Conservation (phyloP, 441 rosid genomes). For the Geranium incanum region DNA sequence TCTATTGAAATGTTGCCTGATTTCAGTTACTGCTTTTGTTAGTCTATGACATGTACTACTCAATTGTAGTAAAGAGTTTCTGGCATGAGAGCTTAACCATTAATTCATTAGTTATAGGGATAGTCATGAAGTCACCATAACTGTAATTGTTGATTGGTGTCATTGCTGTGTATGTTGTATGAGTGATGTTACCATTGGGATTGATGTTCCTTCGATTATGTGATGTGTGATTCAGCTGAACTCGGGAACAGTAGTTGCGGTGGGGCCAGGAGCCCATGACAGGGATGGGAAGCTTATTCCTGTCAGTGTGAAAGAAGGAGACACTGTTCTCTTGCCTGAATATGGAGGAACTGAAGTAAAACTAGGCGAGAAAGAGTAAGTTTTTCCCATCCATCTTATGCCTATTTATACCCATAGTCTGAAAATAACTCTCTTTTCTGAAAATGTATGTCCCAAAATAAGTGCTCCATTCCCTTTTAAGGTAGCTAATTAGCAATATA, state of each 20-base stretch:
- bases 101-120: neutral
- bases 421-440: too few species aligned
- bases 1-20: neutral
- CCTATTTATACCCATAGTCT: neutral
- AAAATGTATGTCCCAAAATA: neutral
- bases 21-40: neutral
- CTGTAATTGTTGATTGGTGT: neutral
- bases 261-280: constrained; percentile 57
- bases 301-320: constrained; percentile 56
- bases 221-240: constrained; percentile 35
- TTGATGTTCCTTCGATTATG: neutral
- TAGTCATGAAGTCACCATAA: neutral
- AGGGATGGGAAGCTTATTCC: constrained; percentile 50
- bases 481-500: neutral
- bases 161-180: neutral
- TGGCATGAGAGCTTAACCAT: neutral
- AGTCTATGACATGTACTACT: neutral
- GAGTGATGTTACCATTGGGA: neutral
- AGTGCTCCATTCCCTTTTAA: neutral
- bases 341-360: constrained; percentile 56
- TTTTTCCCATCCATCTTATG: neutral
- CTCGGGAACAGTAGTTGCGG: constrained; percentile 54
- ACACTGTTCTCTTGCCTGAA: constrained; percentile 58
- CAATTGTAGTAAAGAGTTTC: neutral
- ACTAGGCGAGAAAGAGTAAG: constrained; percentile 57